Conservation (phyloP, 306 rosid species). For the Vigna unguiculata region DNA sequence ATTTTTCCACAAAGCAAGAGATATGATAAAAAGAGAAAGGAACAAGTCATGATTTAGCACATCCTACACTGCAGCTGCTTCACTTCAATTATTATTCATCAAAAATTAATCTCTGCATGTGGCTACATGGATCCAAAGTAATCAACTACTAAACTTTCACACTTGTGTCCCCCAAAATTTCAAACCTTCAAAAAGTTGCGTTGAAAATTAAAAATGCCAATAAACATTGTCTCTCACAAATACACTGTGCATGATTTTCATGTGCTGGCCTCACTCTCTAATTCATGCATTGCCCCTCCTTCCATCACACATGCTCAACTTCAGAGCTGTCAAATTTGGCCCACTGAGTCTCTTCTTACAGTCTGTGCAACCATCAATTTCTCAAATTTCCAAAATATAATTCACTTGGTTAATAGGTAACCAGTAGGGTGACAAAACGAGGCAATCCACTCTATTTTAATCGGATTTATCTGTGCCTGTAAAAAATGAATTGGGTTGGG, state of each 20-base stretch:
- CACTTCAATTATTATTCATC: slow-evolving; percentile 20
- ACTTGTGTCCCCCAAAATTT: slow-evolving; percentile 25
- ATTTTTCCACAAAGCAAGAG: neutral
- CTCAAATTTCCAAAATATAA: neutral
- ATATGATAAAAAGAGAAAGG: slow-evolving; percentile 9
- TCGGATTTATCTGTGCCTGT: too few species aligned
- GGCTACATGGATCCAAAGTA: slow-evolving; percentile 22
- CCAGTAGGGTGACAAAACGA: too few species aligned
- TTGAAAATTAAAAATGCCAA: neutral
- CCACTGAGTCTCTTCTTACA: neutral
- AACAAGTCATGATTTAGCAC: slow-evolving; percentile 18
- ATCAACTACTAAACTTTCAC: slow-evolving; percentile 1
- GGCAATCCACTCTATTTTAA: too few species aligned
- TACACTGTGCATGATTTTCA: neutral
- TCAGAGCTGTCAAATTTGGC: slow-evolving; percentile 3
- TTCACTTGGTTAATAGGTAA: too few species aligned
- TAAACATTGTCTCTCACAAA: neutral
- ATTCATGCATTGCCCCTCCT: neutral
- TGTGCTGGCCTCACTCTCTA: slow-evolving; percentile 6
- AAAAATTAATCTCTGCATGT: slow-evolving; percentile 8
- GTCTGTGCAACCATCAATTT: neutral
- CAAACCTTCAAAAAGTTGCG: neutral
- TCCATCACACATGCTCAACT: neutral
- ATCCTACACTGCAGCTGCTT: neutral
- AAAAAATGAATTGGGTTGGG: too few species aligned